Percentiles rank a stretch among this genome's conserved stretches.
phyloP scores from a whole-genome alignment of 306 rosid species.

The Canavalia gladiata region DNA sequence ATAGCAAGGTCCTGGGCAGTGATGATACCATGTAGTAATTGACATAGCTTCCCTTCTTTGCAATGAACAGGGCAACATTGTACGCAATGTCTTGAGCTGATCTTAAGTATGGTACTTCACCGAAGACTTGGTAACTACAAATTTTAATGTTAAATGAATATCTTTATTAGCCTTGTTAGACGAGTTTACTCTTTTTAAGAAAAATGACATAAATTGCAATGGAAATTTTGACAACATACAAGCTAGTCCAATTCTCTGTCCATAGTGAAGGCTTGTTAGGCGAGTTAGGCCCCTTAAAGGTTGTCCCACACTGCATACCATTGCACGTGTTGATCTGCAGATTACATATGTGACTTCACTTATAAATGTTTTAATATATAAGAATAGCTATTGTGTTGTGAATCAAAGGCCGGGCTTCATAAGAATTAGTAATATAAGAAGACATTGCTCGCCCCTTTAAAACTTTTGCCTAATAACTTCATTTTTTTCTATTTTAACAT shows the following conservation, averaged over 20 bases:
- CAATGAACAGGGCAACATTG: constrained; percentile 64
- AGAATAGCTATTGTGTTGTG: background rate
- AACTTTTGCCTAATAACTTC: background rate
- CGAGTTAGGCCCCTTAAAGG: constrained; percentile 84
- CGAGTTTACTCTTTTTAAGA: background rate
- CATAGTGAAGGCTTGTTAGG: constrained; percentile 86
- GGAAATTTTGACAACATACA: constrained; percentile 56
- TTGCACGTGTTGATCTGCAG: constrained; percentile 80
- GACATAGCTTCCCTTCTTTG: constrained; percentile 69
- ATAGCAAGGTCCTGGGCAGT: background rate
- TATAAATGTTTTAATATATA: background rate
- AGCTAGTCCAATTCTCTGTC: constrained; percentile 98
- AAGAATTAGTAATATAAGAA: background rate
- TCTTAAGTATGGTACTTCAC: constrained; percentile 55
- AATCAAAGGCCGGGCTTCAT: background rate
- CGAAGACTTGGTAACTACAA: constrained; percentile 59
- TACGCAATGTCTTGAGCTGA: constrained; percentile 64
- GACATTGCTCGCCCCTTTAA: background rate
- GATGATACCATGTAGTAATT: constrained; percentile 67
- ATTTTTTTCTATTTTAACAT: background rate
- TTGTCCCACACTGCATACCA: constrained; percentile 77
- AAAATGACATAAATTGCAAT: constrained; percentile 30
- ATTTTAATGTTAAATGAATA: constrained; percentile 24
- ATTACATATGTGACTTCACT: background rate
- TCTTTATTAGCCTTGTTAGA: constrained; percentile 33